These are phyloP conservation scores for Trichoderma koningiopsis DNA, from an alignment of 2,329 filamentous ascomycete genomes.

Conservation along the genomic window DNA sequence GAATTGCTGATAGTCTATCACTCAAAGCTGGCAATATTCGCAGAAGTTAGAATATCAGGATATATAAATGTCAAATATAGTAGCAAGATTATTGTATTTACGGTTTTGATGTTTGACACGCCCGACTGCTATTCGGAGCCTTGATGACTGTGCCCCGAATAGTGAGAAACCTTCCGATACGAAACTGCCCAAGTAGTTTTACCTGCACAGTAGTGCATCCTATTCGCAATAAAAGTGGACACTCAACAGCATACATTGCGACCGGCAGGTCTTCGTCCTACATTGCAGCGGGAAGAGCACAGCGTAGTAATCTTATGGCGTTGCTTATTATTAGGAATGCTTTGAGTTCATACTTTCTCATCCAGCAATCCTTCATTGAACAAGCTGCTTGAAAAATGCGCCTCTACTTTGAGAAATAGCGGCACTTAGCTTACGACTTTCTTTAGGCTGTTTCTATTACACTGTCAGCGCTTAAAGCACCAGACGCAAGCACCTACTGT, in stretches of 20 bases:
- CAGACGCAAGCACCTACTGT: too few species aligned
- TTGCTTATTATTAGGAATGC: neutral
- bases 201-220: neutral
- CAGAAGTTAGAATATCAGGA: neutral
- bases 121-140: neutral
- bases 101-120: neutral
- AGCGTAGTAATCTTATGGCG: too few species aligned
- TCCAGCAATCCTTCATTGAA: too few species aligned
- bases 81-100: neutral
- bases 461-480: too few species aligned
- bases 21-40: neutral
- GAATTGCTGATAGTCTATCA: neutral
- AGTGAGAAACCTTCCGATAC: neutral
- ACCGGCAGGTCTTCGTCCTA: too few species aligned
- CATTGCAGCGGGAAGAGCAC: too few species aligned
- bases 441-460: too few species aligned
- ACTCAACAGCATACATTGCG: neutral
- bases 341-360: too few species aligned
- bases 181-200: neutral
- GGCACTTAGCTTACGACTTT: too few species aligned
- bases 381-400: too few species aligned
- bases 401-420: too few species aligned
- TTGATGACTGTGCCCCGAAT: neutral
- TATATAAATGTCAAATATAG: neutral
- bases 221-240: neutral